These are phyloP conservation scores for Chloranthus sessilifolius DNA, from an alignment of 164 flowering plant species.

Conservation along the genomic window DNA sequence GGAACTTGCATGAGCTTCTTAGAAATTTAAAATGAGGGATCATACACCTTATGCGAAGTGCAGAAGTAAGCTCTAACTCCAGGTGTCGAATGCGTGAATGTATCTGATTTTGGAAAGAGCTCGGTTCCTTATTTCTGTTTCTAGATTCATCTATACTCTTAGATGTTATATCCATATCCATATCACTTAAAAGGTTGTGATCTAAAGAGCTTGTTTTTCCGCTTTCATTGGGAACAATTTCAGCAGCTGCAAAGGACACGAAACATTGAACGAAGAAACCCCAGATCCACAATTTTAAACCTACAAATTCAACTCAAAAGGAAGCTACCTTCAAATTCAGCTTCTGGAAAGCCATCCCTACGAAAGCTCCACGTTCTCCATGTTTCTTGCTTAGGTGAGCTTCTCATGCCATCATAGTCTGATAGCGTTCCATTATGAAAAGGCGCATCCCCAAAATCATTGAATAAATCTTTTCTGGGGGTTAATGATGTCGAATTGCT, in stretches of 20 bases:
- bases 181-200: not conserved
- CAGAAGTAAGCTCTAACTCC: slow-evolving; percentile 66
- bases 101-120: slow-evolving; percentile 24
- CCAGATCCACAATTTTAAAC: not conserved
- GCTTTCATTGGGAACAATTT: slow-evolving; percentile 23
- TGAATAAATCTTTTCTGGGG: slow-evolving; percentile 8
- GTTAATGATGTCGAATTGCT: slow-evolving; percentile 12
- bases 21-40: too few species aligned
- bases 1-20: too few species aligned
- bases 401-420: slow-evolving; percentile 15
- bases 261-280: not conserved
- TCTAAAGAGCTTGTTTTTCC: slow-evolving; percentile 5
- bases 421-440: slow-evolving; percentile 13
- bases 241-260: slow-evolving; percentile 43
- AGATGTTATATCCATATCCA: slow-evolving; percentile 9
- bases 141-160: slow-evolving; percentile 15
- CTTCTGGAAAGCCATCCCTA: slow-evolving; percentile 37
- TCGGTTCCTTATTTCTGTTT: slow-evolving; percentile 14
- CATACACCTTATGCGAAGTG: slow-evolving; percentile 38
- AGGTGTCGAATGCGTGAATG: slow-evolving; percentile 48
- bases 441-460: slow-evolving; percentile 10
- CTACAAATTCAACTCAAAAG: not conserved
- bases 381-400: slow-evolving; percentile 31
- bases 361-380: slow-evolving; percentile 61
- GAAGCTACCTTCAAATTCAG: slow-evolving; percentile 55